A percentile compares a stretch with the other conserved stretches of the same genome.
Evolutionary conservation across 331 rosid genomes (phyloP).

Genomic region (Prunus yedoensis): DNA sequence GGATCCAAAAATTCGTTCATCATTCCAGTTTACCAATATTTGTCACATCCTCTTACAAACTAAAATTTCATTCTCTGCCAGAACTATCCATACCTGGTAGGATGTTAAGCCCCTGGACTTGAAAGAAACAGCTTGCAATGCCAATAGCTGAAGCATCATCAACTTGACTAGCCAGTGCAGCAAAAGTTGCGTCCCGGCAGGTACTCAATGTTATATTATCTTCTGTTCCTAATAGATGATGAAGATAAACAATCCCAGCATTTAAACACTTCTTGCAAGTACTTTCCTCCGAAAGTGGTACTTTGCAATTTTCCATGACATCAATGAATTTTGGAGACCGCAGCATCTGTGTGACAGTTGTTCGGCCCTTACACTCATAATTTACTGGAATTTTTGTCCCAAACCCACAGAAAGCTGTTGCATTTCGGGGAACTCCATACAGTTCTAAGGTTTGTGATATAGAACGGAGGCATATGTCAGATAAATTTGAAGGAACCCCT

Average conservation of each 20-base stretch:
- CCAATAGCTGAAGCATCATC: slow-evolving; percentile 56
- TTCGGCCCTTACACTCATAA: slow-evolving; percentile 80
- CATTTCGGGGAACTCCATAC: slow-evolving; percentile 76
- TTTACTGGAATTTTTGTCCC: slow-evolving; percentile 85
- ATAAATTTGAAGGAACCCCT: slow-evolving; percentile 65
- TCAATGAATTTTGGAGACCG: slow-evolving; percentile 73
- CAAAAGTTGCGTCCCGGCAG: slow-evolving; percentile 91
- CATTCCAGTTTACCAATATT: slow-evolving; percentile 2
- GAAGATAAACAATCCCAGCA: slow-evolving; percentile 74
- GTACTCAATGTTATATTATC: slow-evolving; percentile 78
- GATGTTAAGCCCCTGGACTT: slow-evolving; percentile 68
- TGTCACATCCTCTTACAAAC: background rate
- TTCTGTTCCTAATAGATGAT: slow-evolving; percentile 57
- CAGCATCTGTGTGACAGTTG: slow-evolving; percentile 77
- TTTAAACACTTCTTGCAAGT: slow-evolving; percentile 81
- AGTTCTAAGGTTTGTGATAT: slow-evolving; percentile 61
- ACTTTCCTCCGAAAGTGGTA: slow-evolving; percentile 65
- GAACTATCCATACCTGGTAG: slow-evolving; percentile 55
- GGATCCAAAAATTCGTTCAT: background rate
- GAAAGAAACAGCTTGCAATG: slow-evolving; percentile 90
- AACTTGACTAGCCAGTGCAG: slow-evolving; percentile 81
- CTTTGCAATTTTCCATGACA: slow-evolving; percentile 59
- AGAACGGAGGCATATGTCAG: slow-evolving; percentile 68
- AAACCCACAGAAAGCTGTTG: slow-evolving; percentile 77
- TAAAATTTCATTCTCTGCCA: background rate